Percentiles rank a stretch among this genome's conserved stretches.
Conservation (phyloP, 2,329 filamentous ascomycete genomes). For the Pseudomassariella vexata region DNA sequence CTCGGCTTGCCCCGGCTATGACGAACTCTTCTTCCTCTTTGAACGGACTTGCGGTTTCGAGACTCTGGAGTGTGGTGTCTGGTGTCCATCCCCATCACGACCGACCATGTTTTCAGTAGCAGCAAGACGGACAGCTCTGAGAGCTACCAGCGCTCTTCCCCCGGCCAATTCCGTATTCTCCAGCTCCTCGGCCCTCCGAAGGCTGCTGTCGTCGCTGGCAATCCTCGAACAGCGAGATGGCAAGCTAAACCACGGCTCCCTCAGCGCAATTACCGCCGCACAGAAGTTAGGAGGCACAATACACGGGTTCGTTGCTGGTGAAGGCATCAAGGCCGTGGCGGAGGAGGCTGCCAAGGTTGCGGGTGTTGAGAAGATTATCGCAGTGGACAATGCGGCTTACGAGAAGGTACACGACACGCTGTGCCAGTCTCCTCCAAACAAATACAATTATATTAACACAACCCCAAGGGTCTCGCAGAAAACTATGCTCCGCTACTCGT, state of each 20-base stretch:
- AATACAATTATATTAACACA: too few relatives aligned
- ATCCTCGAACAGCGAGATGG: conserved; percentile 91
- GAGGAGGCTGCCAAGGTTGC: conserved; percentile 83
- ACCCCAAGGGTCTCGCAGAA: conserved; percentile 72
- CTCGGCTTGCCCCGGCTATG: too few relatives aligned
- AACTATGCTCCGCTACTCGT: conserved; percentile 89
- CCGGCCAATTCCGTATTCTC: conserved; percentile 21
- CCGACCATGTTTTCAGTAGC: conserved; percentile 20
- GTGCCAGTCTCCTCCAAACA: conserved; percentile 6
- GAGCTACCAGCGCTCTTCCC: conserved; percentile 15
- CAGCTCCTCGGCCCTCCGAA: conserved; percentile 51
- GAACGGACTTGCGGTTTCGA: too few relatives aligned
- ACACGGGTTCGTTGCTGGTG: conserved; percentile 82
- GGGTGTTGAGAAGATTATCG: conserved; percentile 86
- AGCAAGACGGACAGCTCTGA: conserved; percentile 20
- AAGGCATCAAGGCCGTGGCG: conserved; percentile 67
- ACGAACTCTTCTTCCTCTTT: too few relatives aligned
- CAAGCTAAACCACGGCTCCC: conserved; percentile 73
- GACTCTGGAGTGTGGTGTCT: too few relatives aligned
- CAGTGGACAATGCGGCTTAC: conserved; percentile 82
- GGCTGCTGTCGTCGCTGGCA: conserved; percentile 81
- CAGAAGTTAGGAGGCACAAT: conserved; percentile 79
- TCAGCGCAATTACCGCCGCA: conserved; percentile 81
- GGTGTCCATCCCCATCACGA: conserved; percentile 4
- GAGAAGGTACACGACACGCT: conserved; percentile 61